Conservation (phyloP, 179 eudicot species). For the Pouteria campechiana region DNA sequence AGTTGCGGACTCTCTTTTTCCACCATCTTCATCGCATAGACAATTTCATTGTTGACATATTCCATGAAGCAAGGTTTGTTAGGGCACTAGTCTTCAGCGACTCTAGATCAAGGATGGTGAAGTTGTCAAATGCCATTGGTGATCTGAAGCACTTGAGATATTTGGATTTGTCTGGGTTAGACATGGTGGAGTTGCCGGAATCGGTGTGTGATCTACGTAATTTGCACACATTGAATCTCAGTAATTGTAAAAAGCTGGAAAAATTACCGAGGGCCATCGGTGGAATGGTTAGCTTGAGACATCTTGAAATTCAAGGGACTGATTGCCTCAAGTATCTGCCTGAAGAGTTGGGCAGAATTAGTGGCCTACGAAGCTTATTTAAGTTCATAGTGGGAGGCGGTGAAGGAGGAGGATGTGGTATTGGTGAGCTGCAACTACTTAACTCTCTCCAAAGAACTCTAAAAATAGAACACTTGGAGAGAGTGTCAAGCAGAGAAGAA, state of each 20-base stretch:
- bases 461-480: slow-evolving; percentile 9
- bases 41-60: slow-evolving; percentile 4
- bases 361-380: slow-evolving; percentile 12
- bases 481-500: slow-evolving; percentile 4
- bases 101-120: no score
- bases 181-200: slow-evolving; percentile 15
- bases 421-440: slow-evolving; percentile 9
- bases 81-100: slow-evolving; percentile 13
- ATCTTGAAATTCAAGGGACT: slow-evolving; percentile 11
- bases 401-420: slow-evolving; percentile 1
- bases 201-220: slow-evolving; percentile 12
- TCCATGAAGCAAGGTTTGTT: slow-evolving; percentile 1
- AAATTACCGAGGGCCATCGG: slow-evolving; percentile 15
- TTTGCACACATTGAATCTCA: slow-evolving; percentile 22
- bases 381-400: slow-evolving; percentile 5
- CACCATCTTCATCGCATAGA: slow-evolving; percentile 17
- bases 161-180: slow-evolving; percentile 14
- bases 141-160: slow-evolving; percentile 7
- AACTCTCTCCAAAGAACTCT: slow-evolving; percentile 13
- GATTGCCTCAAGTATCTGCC: slow-evolving; percentile 10
- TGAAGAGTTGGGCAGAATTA: slow-evolving; percentile 9
- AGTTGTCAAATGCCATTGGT: slow-evolving; percentile 9
- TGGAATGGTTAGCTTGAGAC: slow-evolving; percentile 16
- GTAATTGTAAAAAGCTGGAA: slow-evolving; percentile 9
- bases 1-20: slow-evolving; percentile 9